Evolutionary conservation across 2,329 filamentous ascomycete species (phyloP).

Genomic region (Mycosphaerella sp.): DNA sequence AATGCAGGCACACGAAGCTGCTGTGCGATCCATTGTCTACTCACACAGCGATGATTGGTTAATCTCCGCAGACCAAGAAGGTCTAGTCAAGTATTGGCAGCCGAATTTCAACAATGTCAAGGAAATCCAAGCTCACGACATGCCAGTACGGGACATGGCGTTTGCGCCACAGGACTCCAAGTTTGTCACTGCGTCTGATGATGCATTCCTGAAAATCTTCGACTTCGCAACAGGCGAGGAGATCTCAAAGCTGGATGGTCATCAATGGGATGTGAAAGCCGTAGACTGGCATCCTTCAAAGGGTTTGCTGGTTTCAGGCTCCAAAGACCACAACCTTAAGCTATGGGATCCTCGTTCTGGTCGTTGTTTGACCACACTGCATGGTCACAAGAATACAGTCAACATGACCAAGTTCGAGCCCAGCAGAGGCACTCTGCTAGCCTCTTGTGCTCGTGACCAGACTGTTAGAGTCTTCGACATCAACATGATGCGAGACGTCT

Average conservation of each 20-base stretch:
- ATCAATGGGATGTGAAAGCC: conserved; percentile 95
- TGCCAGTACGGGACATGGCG: conserved; percentile 83
- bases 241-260: conserved; percentile 80
- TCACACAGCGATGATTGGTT: conserved; percentile 97
- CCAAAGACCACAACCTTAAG: conserved; percentile 95
- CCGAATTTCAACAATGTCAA: conserved; percentile 99
- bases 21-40: conserved; percentile 76
- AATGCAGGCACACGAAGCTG: conserved; percentile 91
- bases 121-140: conserved; percentile 81
- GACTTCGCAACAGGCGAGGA: conserved; percentile 84
- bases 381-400: conserved; percentile 96
- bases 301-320: conserved; percentile 87
- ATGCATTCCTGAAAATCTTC: conserved; percentile 88
- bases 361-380: conserved; percentile 84
- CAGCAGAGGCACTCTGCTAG: conserved; percentile 74
- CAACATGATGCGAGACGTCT: conserved; percentile 96
- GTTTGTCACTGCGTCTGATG: conserved; percentile 93
- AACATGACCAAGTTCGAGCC: conserved; percentile 88
- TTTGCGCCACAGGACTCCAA: conserved; percentile 93
- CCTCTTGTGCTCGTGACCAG: conserved; percentile 88
- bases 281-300: conserved; percentile 98
- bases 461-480: conserved; percentile 91
- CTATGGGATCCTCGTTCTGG: conserved; percentile 95
- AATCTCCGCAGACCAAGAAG: conserved; percentile 89
- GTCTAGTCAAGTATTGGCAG: conserved; percentile 97